Evolutionary conservation across 2,329 filamentous ascomycete genomes (phyloP).

Genomic region (Botrytis sinoallii): DNA sequence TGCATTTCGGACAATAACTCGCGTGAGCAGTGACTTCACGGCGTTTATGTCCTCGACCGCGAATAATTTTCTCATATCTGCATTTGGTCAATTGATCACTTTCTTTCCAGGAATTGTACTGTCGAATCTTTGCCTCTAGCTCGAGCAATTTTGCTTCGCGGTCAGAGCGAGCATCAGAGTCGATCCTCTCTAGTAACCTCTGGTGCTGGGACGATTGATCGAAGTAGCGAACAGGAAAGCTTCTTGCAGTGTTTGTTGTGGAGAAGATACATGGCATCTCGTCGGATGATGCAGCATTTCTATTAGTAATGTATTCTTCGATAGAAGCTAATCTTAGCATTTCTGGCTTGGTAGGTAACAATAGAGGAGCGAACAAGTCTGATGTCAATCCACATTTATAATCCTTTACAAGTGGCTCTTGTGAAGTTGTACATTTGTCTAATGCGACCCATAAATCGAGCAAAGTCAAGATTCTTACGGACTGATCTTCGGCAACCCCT

Average conservation of each 20-base stretch:
- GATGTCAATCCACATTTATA: constrained; percentile 48
- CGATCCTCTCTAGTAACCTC: constrained; percentile 40
- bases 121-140: constrained; percentile 31
- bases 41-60: background rate
- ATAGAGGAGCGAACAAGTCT: constrained; percentile 43
- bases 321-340: constrained; percentile 45
- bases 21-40: background rate
- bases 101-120: constrained; percentile 36
- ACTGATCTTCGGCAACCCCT: constrained; percentile 46
- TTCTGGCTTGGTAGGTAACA: constrained; percentile 45
- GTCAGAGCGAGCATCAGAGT: constrained; percentile 37
- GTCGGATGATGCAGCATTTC: background rate
- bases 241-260: constrained; percentile 36
- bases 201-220: constrained; percentile 45
- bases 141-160: constrained; percentile 39
- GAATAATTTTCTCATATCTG: background rate
- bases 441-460: constrained; percentile 58
- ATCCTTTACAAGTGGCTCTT: constrained; percentile 43
- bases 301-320: constrained; percentile 47
- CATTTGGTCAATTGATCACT: background rate
- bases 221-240: constrained; percentile 50
- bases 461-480: constrained; percentile 54
- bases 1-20: constrained; percentile 42
- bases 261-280: constrained; percentile 40
- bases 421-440: constrained; percentile 46